A percentile compares a stretch with the other conserved stretches of the same genome.
These are phyloP conservation scores for Takashimella koratensis DNA, from an alignment of 1,284 basidiomycete species.

Conservation along the genomic window DNA sequence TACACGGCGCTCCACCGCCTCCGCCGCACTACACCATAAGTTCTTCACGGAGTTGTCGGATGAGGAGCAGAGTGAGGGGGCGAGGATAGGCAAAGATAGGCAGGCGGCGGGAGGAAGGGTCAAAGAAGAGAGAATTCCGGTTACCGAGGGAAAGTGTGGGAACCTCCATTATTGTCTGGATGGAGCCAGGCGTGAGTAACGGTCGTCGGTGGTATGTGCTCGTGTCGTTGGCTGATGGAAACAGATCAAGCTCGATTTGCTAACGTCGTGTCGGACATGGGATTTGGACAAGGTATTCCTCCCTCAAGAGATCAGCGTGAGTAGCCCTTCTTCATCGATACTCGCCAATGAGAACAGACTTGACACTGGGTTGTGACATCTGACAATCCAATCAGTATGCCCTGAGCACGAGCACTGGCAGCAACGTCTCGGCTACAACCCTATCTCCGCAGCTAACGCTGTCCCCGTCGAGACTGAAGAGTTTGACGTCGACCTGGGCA, in stretches of 20 bases:
- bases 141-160: conserved; percentile 38
- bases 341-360: not conserved
- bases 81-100: conserved; percentile 7
- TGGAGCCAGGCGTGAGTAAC: conserved; percentile 39
- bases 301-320: conserved; percentile 17
- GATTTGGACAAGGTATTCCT: conserved; percentile 42
- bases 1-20: conserved; percentile 69
- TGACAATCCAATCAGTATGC: conserved; percentile 21
- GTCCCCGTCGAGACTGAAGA: not conserved
- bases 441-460: conserved; percentile 19
- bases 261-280: conserved; percentile 29
- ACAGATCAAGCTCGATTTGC: conserved; percentile 39
- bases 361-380: not conserved
- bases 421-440: conserved; percentile 34
- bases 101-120: conserved; percentile 8
- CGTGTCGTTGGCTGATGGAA: too few relatives aligned
- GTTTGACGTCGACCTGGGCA: not conserved
- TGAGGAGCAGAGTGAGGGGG: conserved; percentile 4
- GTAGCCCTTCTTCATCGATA: conserved; percentile 4
- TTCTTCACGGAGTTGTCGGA: conserved; percentile 56
- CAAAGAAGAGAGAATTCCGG: conserved; percentile 21
- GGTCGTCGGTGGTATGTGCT: too few relatives aligned
- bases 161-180: conserved; percentile 27
- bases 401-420: conserved; percentile 46
- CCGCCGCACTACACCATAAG: conserved; percentile 67